phyloP scores from a whole-genome alignment of 306 rosid genomes.

The Betula pendula region DNA sequence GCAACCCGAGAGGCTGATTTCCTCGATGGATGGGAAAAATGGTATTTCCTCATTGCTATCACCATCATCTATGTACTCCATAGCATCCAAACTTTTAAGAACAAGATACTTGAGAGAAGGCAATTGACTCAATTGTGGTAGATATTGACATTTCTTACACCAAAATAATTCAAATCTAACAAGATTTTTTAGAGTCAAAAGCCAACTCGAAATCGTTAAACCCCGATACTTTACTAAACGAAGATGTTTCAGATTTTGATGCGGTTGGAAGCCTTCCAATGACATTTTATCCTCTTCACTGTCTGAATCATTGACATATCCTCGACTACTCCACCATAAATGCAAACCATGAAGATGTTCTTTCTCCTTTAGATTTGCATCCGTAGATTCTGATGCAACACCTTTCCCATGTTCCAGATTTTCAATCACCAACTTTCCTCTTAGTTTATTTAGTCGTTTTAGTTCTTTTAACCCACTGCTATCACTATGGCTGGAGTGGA shows the following conservation, averaged over 20 bases:
- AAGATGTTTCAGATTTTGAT: neutral
- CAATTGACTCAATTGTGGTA: conserved; percentile 1
- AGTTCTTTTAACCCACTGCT: neutral
- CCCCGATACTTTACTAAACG: neutral
- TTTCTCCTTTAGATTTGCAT: neutral
- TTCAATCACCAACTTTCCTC: neutral
- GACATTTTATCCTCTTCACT: fast-evolving
- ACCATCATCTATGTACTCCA: conserved; percentile 9
- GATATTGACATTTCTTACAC: neutral
- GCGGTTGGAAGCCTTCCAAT: neutral
- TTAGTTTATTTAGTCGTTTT: neutral
- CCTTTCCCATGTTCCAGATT: neutral
- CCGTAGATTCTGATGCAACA: fast-evolving
- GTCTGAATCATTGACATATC: neutral
- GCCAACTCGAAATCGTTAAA: neutral
- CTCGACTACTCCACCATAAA: conserved; percentile 1
- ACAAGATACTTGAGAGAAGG: conserved; percentile 5
- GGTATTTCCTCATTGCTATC: neutral
- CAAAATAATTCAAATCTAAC: neutral
- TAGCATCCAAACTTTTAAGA: neutral
- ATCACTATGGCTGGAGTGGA: neutral
- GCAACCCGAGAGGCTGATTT: fast-evolving
- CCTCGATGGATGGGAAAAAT: conserved; percentile 29
- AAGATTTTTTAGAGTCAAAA: neutral
- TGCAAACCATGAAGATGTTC: neutral